Conservation (phyloP, 2,329 filamentous ascomycete genomes). For the Talaromyces piceae region DNA sequence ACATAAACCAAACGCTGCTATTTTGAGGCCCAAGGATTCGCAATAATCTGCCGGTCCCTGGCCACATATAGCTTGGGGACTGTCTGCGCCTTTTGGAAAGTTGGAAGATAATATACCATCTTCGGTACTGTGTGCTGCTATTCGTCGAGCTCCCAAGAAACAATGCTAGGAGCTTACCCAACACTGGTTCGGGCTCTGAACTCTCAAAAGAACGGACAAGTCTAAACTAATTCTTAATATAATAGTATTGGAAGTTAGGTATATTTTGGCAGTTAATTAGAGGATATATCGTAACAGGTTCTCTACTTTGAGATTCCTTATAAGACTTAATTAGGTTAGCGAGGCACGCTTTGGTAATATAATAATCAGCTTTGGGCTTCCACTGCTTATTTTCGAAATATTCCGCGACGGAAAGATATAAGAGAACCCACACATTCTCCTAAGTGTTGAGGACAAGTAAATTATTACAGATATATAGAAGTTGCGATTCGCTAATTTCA, state of each 20-base stretch:
- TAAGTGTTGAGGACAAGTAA: constrained; percentile 17
- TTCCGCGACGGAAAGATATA: constrained; percentile 22
- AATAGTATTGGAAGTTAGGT: background rate
- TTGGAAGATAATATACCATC: constrained; percentile 1
- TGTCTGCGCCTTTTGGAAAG: no score
- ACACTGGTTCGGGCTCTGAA: background rate
- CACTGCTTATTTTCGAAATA: constrained; percentile 18
- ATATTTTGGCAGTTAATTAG: no score
- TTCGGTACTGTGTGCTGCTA: background rate
- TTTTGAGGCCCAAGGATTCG: background rate
- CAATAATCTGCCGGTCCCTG: background rate
- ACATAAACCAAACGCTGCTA: background rate
- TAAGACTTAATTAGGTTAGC: background rate
- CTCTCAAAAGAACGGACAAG: constrained; percentile 1
- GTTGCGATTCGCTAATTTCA: constrained; percentile 10
- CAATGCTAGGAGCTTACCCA: background rate
- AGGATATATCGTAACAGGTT: no score
- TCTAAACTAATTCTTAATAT: background rate
- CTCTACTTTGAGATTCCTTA: background rate
- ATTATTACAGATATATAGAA: constrained; percentile 18
- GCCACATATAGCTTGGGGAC: background rate
- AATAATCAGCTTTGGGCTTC: background rate
- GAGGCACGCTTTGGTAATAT: constrained; percentile 2
- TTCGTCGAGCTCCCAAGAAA: background rate
- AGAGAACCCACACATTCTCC: constrained; percentile 14